Base-by-base conservation (phyloP, 2,329 filamentous ascomycete genomes). In the Scopulariopsis brevicaulis region DNA sequence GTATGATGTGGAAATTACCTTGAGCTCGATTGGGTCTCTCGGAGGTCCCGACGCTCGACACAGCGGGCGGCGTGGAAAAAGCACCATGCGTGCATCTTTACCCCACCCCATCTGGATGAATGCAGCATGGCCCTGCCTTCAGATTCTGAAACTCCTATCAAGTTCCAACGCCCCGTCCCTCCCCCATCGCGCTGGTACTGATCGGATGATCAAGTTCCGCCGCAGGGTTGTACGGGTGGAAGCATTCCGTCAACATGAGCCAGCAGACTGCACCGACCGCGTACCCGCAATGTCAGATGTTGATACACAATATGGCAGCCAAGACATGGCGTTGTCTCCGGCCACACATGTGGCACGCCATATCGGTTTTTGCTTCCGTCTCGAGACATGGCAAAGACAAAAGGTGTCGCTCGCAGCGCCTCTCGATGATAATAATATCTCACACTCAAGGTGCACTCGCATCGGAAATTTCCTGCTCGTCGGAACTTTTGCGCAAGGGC, bases 161-260 rank as follows among this genome's bases (percentile, higher is more conserved):
- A 20, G 3, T 10, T 50, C n/a, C 20, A 11, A 20, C 20, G 12
- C 20, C 46, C 20, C 10, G 20, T 20, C n/a, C n/a, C n/a, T 22
- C 20, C 22, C 11, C 55, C 25, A 24, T 56, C 40, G 24, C 28
- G 40, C 50, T 51, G 43, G 55, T 43, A 20, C 28, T 15, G 55
- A 56, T 51, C 55, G 43, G 4, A 25, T 40, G 40, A 22, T 52
- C 25, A 28, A 50, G 55, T 51, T 56, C 40, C 43, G 25, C 43
- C 32, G 55, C 55, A 56, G 55, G 25, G 55, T 56, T 56, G 55
- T 43, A 56, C 50, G 55, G 40, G 12, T 12, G 43, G 20, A 28
- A 12, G 40, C n/a, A 28, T 15, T 40, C 35, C 37, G 24, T 56
- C 12, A 51, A 18, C 43, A 35, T 51, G 28, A 50, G 10, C 43